Evolutionary conservation across 306 rosid genomes (phyloP).

Genomic region (Prinsepia uniflora): DNA sequence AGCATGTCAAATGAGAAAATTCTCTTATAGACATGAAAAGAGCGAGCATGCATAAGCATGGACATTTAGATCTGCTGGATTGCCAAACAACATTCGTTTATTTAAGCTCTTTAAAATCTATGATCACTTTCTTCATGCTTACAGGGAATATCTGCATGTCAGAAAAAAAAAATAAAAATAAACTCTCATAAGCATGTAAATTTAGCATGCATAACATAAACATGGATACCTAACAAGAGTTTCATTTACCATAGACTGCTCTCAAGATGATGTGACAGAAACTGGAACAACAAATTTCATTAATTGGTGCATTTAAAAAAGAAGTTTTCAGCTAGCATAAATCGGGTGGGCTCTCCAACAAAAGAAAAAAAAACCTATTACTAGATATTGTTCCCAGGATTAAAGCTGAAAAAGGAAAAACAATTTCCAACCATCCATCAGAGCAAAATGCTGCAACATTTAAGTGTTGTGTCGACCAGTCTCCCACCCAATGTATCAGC

Average conservation of each 20-base stretch:
- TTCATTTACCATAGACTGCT: neutral
- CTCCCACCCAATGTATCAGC: neutral
- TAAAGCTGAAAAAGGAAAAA: neutral
- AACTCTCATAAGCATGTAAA: too few relatives aligned
- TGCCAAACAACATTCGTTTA: too few relatives aligned
- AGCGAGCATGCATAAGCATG: too few relatives aligned
- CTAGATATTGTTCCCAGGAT: neutral
- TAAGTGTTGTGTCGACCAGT: neutral
- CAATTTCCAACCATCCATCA: neutral
- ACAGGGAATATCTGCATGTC: too few relatives aligned
- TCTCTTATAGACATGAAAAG: too few relatives aligned
- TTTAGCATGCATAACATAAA: too few relatives aligned
- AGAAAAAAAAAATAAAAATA: too few relatives aligned
- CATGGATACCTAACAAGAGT: too few relatives aligned
- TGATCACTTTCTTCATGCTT: too few relatives aligned
- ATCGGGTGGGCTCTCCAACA: neutral
- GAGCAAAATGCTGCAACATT: neutral
- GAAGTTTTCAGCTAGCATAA: neutral
- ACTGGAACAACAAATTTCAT: neutral
- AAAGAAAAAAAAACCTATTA: neutral
- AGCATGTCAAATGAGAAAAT: neutral
- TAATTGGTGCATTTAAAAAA: neutral
- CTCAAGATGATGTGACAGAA: neutral
- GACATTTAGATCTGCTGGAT: too few relatives aligned
- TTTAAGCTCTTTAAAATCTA: too few relatives aligned